A percentile compares a stretch with the other conserved stretches of the same genome.
These are phyloP conservation scores for Lactarius vividus DNA, from an alignment of 768 basidiomycete species.

Conservation along the genomic window DNA sequence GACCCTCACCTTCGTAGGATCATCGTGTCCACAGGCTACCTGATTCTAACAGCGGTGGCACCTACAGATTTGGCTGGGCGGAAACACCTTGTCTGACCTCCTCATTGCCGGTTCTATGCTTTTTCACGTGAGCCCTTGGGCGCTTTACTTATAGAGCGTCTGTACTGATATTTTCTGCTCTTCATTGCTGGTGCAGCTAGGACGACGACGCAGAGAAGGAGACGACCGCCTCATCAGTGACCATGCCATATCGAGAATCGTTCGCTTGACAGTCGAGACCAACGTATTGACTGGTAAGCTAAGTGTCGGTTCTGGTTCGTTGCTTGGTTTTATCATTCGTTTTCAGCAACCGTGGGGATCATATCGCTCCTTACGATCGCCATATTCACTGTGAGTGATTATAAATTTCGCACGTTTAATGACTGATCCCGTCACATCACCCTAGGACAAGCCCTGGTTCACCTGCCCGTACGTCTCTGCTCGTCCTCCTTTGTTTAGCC, in stretches of 20 bases:
- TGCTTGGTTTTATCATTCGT: neutral
- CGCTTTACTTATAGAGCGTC: too few species aligned
- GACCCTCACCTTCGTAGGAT: neutral
- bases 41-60: neutral
- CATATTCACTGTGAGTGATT: constrained; percentile 6
- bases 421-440: neutral
- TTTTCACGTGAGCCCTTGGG: constrained; percentile 1
- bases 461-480: constrained; percentile 7
- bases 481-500: neutral
- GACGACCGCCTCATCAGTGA: neutral
- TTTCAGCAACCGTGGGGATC: constrained; percentile 1
- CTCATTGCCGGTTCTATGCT: constrained; percentile 6
- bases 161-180: neutral
- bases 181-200: neutral
- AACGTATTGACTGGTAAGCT: constrained; percentile 21
- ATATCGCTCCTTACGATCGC: neutral
- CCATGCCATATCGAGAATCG: neutral
- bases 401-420: neutral
- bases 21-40: neutral
- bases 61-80: neutral
- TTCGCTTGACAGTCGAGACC: constrained; percentile 15
- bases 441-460: too few species aligned
- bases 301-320: neutral
- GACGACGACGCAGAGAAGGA: neutral
- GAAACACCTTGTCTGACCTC: neutral